These are phyloP conservation scores for Aspergillus biplanus DNA, from an alignment of 495 filamentous ascomycete genomes.

Conservation along the genomic window DNA sequence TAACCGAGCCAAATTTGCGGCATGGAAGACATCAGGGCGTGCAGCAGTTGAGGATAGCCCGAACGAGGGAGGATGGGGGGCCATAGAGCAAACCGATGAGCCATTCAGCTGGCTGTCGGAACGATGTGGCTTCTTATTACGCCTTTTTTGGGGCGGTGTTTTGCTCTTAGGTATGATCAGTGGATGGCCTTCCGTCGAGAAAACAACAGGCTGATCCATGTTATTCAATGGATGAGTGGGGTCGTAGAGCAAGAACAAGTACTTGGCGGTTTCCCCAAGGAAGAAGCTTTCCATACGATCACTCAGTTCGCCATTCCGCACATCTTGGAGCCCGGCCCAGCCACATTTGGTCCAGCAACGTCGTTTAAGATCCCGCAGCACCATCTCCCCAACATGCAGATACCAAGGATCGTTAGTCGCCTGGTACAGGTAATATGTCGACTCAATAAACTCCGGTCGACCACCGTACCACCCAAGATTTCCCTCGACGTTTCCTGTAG, in stretches of 20 bases:
- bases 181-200: constrained; percentile 95
- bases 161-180: constrained; percentile 73
- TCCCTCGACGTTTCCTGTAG: constrained; percentile 81
- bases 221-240: constrained; percentile 84
- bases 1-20: constrained; percentile 80
- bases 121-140: constrained; percentile 11
- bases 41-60: constrained; percentile 80
- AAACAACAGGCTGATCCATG: constrained; percentile 85
- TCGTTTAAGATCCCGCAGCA: constrained; percentile 81
- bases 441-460: constrained; percentile 94
- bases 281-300: constrained; percentile 99
- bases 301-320: constrained; percentile 81
- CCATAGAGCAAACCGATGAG: constrained; percentile 56
- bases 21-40: constrained; percentile 87
- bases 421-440: constrained; percentile 88
- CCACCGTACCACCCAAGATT: constrained; percentile 94
- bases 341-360: constrained; percentile 94
- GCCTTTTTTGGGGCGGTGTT: constrained; percentile 16
- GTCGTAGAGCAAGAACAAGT: constrained; percentile 89
- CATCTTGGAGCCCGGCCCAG: constrained; percentile 95
- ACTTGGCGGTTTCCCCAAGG: constrained; percentile 93
- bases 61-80: constrained; percentile 60
- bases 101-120: constrained; percentile 12
- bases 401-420: constrained; percentile 98
- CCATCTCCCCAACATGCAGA: constrained; percentile 94